Percentiles rank a stretch among this genome's conserved stretches.
Conservation (phyloP, 331 rosid genomes). For the Prunus yedoensis region DNA sequence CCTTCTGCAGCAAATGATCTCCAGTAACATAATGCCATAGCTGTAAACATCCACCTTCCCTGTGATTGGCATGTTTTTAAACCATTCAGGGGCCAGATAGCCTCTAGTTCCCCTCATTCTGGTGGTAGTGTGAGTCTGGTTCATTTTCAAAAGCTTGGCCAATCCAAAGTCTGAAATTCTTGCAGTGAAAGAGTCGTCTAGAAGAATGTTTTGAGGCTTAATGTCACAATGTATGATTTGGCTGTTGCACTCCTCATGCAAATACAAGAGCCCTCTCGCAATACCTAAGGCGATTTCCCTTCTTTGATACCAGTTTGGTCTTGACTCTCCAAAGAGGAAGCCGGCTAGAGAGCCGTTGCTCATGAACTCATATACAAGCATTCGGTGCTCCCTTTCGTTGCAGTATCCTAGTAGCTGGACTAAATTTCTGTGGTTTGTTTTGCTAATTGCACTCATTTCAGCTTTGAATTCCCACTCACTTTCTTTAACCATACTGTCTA, state of each 20-base stretch:
- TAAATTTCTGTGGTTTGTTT: slow-evolving; percentile 16
- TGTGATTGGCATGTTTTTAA: slow-evolving; percentile 1
- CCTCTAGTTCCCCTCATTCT: slow-evolving; percentile 2
- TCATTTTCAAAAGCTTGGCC: slow-evolving; percentile 17
- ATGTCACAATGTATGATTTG: too few species aligned
- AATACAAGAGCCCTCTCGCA: too few species aligned
- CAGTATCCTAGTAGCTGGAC: neutral
- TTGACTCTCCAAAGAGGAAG: too few species aligned
- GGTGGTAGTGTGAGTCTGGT: neutral
- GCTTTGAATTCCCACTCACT: slow-evolving; percentile 2
- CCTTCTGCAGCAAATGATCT: slow-evolving; percentile 15
- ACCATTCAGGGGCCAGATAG: slow-evolving; percentile 13
- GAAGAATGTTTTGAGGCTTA: slow-evolving; percentile 5
- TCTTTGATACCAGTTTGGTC: too few species aligned
- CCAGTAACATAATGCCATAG: slow-evolving; percentile 3
- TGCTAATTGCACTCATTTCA: slow-evolving; percentile 11
- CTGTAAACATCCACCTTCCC: slow-evolving; percentile 13
- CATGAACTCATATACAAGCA: too few species aligned
- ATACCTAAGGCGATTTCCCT: too few species aligned
- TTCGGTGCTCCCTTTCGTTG: too few species aligned
- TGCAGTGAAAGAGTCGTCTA: neutral
- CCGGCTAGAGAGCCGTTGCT: too few species aligned
- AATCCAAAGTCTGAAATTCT: slow-evolving; percentile 12
- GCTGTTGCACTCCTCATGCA: too few species aligned
- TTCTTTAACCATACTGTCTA: neutral